phyloP scores from a whole-genome alignment of 129 eudicot genomes.

The Calendula officinalis region DNA sequence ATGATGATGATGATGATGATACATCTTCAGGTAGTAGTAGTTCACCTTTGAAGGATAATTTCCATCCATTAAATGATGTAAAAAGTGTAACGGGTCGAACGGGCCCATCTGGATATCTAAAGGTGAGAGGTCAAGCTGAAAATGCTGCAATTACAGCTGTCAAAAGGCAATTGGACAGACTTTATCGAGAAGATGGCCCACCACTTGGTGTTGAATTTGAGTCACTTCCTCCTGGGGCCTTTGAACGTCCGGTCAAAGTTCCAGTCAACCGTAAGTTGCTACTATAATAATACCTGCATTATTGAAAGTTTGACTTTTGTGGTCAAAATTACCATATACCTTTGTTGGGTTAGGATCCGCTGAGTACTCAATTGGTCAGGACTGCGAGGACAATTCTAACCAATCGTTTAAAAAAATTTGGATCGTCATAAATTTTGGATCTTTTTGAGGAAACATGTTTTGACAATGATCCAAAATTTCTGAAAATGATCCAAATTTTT shows the following conservation, averaged over 20 bases:
- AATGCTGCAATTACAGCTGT: constrained; percentile 88
- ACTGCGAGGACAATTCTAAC: too few relatives aligned
- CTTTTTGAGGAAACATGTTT: too few relatives aligned
- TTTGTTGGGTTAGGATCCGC: too few relatives aligned
- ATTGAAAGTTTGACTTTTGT: too few relatives aligned
- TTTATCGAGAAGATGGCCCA: constrained; percentile 82
- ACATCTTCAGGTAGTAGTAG: constrained; percentile 89
- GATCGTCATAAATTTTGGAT: too few relatives aligned
- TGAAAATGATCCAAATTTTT: too few relatives aligned
- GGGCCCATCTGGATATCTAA: constrained; percentile 91
- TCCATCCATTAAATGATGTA: constrained; percentile 40
- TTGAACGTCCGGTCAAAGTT: constrained; percentile 54
- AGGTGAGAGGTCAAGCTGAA: constrained; percentile 81
- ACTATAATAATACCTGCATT: too few relatives aligned
- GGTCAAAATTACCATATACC: too few relatives aligned
- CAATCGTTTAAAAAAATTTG: too few relatives aligned
- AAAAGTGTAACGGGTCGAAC: constrained; percentile 42
- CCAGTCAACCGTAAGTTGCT: constrained; percentile 59
- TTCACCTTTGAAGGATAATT: constrained; percentile 46
- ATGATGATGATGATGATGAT: constrained; percentile 45
- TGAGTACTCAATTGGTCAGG: too few relatives aligned
- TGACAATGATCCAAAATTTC: too few relatives aligned
- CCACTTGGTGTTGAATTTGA: constrained; percentile 91
- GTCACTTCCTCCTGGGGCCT: constrained; percentile 91
- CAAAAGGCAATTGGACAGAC: constrained; percentile 90